These are phyloP conservation scores for Zygotorulaspora florentina DNA, from an alignment of 805 yeast species.

Conservation along the genomic window DNA sequence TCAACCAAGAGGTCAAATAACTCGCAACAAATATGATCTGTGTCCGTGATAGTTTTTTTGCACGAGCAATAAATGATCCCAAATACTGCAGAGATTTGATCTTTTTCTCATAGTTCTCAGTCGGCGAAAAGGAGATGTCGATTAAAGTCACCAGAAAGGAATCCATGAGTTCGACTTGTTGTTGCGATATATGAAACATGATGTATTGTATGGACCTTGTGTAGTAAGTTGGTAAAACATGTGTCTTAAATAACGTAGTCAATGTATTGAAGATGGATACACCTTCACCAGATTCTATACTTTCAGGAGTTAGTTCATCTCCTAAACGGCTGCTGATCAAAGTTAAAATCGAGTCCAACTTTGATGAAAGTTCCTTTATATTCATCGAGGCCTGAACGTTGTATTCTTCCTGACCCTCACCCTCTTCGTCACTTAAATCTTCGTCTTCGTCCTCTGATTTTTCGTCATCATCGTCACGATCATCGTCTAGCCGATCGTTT, in stretches of 20 bases:
- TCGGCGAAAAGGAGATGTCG: slow-evolving; percentile 72
- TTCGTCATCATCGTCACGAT: slow-evolving; percentile 39
- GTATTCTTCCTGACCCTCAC: slow-evolving; percentile 45
- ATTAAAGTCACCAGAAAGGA: slow-evolving; percentile 76
- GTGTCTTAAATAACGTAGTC: slow-evolving; percentile 71
- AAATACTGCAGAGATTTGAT: slow-evolving; percentile 89
- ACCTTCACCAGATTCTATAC: slow-evolving; percentile 58
- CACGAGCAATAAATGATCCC: slow-evolving; percentile 86
- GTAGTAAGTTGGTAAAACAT: slow-evolving; percentile 85
- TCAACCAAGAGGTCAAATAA: slow-evolving; percentile 78
- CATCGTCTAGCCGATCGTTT: slow-evolving; percentile 32
- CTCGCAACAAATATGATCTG: slow-evolving; percentile 82
- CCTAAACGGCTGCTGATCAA: slow-evolving; percentile 51
- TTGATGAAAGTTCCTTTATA: slow-evolving; percentile 51
- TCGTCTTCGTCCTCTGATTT: slow-evolving; percentile 34
- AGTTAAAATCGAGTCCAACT: slow-evolving; percentile 67
- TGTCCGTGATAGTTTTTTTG: slow-evolving; percentile 60
- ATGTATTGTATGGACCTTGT: slow-evolving; percentile 85
- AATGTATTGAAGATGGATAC: slow-evolving; percentile 67
- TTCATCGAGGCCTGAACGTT: slow-evolving; percentile 45
- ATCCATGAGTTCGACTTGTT: slow-evolving; percentile 77
- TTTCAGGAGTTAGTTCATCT: slow-evolving; percentile 46
- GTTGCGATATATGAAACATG: slow-evolving; percentile 75
- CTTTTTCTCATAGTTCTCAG: slow-evolving; percentile 66
- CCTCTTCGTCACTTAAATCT: slow-evolving; percentile 31